Conservation (phyloP, 495 filamentous ascomycete species). For the Hypomontagnella submonticulosa region DNA sequence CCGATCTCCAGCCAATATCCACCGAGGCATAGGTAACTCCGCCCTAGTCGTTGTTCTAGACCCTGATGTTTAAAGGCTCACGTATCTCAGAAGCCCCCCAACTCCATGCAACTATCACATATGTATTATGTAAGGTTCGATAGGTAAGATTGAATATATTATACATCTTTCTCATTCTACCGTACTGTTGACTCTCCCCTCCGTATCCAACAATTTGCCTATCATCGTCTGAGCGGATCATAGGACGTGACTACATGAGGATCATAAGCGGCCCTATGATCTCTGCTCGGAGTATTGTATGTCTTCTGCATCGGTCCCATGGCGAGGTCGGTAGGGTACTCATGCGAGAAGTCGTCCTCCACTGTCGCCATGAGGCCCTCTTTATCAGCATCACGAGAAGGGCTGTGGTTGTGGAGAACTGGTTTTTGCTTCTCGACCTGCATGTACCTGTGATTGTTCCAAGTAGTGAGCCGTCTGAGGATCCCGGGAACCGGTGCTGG, state of each 20-base stretch:
- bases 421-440: conserved; percentile 49
- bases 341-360: conserved; percentile 22
- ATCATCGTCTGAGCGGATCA: conserved; percentile 12
- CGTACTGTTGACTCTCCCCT: too few relatives aligned
- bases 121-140: too few relatives aligned
- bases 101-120: too few relatives aligned
- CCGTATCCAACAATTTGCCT: not conserved
- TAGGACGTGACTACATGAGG: conserved; percentile 19
- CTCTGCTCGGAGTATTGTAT: conserved; percentile 7
- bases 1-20: too few relatives aligned
- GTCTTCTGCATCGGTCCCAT: conserved; percentile 14
- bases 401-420: conserved; percentile 11
- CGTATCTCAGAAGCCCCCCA: too few relatives aligned
- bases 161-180: too few relatives aligned
- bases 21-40: too few relatives aligned
- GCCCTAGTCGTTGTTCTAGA: too few relatives aligned
- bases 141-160: too few relatives aligned
- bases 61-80: too few relatives aligned
- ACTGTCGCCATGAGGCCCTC: conserved; percentile 33
- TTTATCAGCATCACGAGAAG: conserved; percentile 28
- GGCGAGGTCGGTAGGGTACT: conserved; percentile 12
- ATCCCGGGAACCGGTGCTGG: conserved; percentile 7
- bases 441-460: conserved; percentile 49
- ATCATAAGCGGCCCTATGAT: conserved; percentile 25
- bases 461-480: conserved; percentile 36